Evolutionary conservation across 192 early-diverging fungal genomes (phyloP).

Genomic region (Spinellus fusiger): DNA sequence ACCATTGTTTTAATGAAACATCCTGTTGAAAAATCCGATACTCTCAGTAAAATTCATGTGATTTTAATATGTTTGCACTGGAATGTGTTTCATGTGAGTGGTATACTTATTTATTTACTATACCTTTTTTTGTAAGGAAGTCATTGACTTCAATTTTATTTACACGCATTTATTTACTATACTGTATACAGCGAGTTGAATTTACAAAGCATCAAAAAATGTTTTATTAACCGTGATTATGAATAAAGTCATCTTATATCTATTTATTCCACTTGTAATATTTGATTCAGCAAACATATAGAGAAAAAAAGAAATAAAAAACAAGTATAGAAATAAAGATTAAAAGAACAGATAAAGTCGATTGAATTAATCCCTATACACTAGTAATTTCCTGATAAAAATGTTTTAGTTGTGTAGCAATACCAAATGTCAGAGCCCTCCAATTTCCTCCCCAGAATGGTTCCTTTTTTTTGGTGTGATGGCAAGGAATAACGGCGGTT

Average conservation of each 20-base stretch:
- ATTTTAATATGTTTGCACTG: neutral
- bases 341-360: conserved; percentile 1
- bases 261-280: conserved; percentile 3
- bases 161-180: conserved; percentile 2
- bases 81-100: neutral
- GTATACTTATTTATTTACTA: conserved; percentile 1
- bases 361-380: neutral
- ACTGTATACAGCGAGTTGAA: neutral
- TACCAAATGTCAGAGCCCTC: too few relatives aligned
- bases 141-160: too few relatives aligned
- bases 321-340: conserved; percentile 1
- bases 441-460: neutral
- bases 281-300: conserved; percentile 3
- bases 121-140: too few relatives aligned
- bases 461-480: conserved; percentile 5
- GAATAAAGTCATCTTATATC: neutral
- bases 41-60: neutral
- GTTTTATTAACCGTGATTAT: neutral
- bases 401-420: too few relatives aligned
- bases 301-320: neutral
- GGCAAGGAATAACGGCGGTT: neutral
- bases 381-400: too few relatives aligned
- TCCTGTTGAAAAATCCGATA: conserved; percentile 1
- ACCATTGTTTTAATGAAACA: neutral
- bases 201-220: neutral